phyloP scores from a whole-genome alignment of 345 rosid genomes.

The Populus davidiana region DNA sequence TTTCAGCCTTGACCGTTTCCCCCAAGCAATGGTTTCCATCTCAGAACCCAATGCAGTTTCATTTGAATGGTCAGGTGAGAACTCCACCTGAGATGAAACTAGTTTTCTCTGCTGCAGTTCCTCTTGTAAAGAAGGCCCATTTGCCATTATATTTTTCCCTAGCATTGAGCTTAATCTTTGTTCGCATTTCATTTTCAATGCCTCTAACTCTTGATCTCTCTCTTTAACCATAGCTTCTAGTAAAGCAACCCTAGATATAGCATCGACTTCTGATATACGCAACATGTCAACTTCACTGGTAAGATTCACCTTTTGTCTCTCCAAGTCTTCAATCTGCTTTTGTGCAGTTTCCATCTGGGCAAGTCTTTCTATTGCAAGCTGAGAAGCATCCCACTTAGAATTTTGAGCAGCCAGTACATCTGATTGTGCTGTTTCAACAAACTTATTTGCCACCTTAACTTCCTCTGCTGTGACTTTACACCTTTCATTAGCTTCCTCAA shows the following conservation, averaged over 20 bases:
- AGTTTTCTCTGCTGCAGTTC: not conserved
- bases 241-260: slow-evolving; percentile 9
- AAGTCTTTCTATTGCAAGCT: slow-evolving; percentile 31
- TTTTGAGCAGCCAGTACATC: slow-evolving; percentile 27
- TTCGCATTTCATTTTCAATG: slow-evolving; percentile 16
- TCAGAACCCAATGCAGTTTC: not conserved
- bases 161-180: not conserved
- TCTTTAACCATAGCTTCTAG: slow-evolving; percentile 22
- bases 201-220: slow-evolving; percentile 19
- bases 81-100: not conserved
- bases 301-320: slow-evolving; percentile 27
- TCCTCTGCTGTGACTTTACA: slow-evolving; percentile 24
- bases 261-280: not conserved
- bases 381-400: slow-evolving; percentile 23
- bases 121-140: not conserved
- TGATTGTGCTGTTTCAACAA: slow-evolving; percentile 25
- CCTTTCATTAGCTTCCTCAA: slow-evolving; percentile 25
- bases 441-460: slow-evolving; percentile 22
- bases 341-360: slow-evolving; percentile 26
- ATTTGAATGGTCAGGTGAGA: not conserved
- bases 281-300: slow-evolving; percentile 21
- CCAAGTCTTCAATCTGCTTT: slow-evolving; percentile 15
- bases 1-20: slow-evolving; percentile 40
- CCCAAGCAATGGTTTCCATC: slow-evolving; percentile 4
- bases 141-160: not conserved